Evolutionary conservation across 1,284 basidiomycete species (phyloP).

Genomic region (Fomitiporia mediterranea): DNA sequence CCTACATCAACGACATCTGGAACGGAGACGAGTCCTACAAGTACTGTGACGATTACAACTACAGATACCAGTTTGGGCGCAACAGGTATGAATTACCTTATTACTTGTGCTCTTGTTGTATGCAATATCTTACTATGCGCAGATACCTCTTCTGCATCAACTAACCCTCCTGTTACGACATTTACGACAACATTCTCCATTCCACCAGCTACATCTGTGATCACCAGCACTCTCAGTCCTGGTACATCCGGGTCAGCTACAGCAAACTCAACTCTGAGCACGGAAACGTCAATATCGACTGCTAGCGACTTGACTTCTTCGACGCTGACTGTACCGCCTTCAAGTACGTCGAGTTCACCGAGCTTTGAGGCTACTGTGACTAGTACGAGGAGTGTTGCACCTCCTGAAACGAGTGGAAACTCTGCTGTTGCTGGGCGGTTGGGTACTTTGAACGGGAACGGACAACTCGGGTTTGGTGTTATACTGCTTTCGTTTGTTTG

Average conservation of each 20-base stretch:
- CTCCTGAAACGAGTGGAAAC: not conserved
- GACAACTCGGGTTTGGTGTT: not conserved
- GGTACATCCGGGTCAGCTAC: not conserved
- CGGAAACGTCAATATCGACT: not conserved
- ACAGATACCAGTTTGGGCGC: not conserved
- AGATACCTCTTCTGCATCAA: not conserved
- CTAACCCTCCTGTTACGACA: not conserved
- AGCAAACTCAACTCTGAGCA: not conserved
- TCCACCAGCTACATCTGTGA: not conserved
- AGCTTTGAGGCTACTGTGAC: not conserved
- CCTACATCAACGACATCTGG: not conserved
- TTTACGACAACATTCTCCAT: not conserved
- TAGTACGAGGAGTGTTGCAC: not conserved
- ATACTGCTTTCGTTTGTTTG: not conserved
- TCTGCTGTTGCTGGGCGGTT: too few species aligned
- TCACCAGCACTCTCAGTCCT: not conserved
- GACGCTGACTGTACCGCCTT: not conserved
- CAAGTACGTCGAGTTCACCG: not conserved
- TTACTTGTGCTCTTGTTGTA: not conserved
- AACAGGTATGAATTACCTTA: too few species aligned
- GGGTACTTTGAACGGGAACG: not conserved
- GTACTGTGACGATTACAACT: not conserved
- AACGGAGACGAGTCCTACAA: not conserved
- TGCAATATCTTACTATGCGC: too few species aligned
- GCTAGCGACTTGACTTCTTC: not conserved